Percentiles rank a stretch among this genome's conserved stretches.
These are phyloP conservation scores for Chlorella variabilis DNA, from an alignment of 163 green algal species.

Conservation along the genomic window DNA sequence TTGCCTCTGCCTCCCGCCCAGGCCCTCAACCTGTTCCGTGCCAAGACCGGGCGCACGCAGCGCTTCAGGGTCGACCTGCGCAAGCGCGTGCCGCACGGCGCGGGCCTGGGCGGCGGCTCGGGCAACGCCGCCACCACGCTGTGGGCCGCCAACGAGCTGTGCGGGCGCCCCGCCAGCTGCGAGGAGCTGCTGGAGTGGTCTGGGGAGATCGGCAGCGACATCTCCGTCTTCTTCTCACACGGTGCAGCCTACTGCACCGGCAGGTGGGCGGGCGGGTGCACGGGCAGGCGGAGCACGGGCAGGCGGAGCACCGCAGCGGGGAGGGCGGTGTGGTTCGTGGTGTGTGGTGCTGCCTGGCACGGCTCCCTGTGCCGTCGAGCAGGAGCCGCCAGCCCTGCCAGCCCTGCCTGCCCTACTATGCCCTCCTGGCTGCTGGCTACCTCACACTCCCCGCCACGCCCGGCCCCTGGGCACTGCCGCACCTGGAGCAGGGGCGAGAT, in stretches of 20 bases:
- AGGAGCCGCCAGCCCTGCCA: not conserved
- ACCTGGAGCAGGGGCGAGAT: slow-evolving; percentile 89
- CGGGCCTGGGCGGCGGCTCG: slow-evolving; percentile 94
- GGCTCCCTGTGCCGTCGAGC: not conserved
- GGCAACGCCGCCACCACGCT: slow-evolving; percentile 96
- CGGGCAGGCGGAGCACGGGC: too few species aligned
- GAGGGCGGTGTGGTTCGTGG: too few species aligned
- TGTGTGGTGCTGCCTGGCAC: too few species aligned
- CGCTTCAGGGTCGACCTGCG: not conserved
- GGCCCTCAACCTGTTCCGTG: slow-evolving; percentile 47
- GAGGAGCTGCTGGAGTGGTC: slow-evolving; percentile 87
- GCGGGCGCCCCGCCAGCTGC: slow-evolving; percentile 73
- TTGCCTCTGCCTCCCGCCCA: too few species aligned
- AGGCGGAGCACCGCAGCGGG: too few species aligned
- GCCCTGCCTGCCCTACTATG: not conserved
- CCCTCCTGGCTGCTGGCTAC: too few species aligned
- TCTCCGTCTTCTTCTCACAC: slow-evolving; percentile 94
- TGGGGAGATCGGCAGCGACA: slow-evolving; percentile 96
- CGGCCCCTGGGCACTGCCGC: too few species aligned
- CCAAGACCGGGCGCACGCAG: slow-evolving; percentile 42
- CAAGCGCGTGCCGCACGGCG: slow-evolving; percentile 84
- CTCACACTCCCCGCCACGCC: too few species aligned
- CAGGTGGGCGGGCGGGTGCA: slow-evolving; percentile 34
- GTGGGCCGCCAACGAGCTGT: slow-evolving; percentile 94
- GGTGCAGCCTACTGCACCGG: slow-evolving; percentile 96